These are phyloP conservation scores for Scutellaria barbata DNA, from an alignment of 257 asterid genomes.

Conservation along the genomic window DNA sequence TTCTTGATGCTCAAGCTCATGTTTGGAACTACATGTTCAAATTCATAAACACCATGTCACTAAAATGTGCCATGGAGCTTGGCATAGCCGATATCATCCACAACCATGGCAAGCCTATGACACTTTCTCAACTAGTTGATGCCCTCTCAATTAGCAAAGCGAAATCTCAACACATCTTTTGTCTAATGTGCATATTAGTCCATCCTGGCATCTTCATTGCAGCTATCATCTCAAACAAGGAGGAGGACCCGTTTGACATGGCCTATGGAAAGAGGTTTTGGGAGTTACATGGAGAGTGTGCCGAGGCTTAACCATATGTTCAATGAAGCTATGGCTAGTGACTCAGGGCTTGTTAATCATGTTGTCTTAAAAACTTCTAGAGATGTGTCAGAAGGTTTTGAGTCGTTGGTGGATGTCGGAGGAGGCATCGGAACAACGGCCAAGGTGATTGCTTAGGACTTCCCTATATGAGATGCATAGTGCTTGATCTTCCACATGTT, in stretches of 20 bases:
- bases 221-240: too few relatives aligned
- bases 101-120: slow-evolving; percentile 27
- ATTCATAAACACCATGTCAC: slow-evolving; percentile 24
- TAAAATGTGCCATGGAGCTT: slow-evolving; percentile 25
- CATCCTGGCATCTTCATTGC: slow-evolving; percentile 8
- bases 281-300: neutral
- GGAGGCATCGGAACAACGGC: slow-evolving; percentile 33
- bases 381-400: slow-evolving; percentile 10
- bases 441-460: slow-evolving; percentile 7
- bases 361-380: neutral
- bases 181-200: slow-evolving; percentile 19
- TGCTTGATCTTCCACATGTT: slow-evolving; percentile 36
- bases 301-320: slow-evolving; percentile 16
- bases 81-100: slow-evolving; percentile 29
- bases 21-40: slow-evolving; percentile 30
- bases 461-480: slow-evolving; percentile 17
- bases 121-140: neutral
- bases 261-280: slow-evolving; percentile 20
- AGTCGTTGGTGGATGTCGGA: slow-evolving; percentile 27
- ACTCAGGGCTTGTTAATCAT: slow-evolving; percentile 4
- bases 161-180: slow-evolving; percentile 19
- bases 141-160: slow-evolving; percentile 25
- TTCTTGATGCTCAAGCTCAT: slow-evolving; percentile 32
- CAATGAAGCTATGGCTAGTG: slow-evolving; percentile 29
- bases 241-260: neutral